Evolutionary conservation across 202 grass and related monocot species (phyloP).

Genomic region (Setaria italica): DNA sequence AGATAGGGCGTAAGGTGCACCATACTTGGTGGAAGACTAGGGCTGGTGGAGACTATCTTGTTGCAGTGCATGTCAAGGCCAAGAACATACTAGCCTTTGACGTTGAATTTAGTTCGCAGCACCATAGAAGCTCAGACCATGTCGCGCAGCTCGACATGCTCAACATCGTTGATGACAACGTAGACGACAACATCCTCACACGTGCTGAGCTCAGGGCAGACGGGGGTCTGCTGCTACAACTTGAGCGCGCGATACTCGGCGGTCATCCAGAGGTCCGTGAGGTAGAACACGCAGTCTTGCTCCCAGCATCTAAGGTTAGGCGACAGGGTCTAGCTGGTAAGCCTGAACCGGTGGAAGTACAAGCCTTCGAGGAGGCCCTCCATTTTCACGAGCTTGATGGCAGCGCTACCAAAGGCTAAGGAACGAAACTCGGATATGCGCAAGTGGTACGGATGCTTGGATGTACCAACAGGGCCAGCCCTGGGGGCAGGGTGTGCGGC

Average conservation of each 20-base stretch:
- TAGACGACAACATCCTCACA: background rate
- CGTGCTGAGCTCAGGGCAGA: background rate
- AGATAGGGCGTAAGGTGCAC: background rate
- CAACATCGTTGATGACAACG: background rate
- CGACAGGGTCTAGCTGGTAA: slow-evolving; percentile 3
- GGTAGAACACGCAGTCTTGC: background rate
- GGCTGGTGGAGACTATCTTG: background rate
- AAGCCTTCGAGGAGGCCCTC: background rate
- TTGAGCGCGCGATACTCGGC: background rate
- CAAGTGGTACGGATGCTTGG: background rate
- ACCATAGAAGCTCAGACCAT: background rate
- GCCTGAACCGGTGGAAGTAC: background rate
- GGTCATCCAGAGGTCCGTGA: background rate
- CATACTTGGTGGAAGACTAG: too few species aligned
- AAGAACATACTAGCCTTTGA: background rate
- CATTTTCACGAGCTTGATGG: slow-evolving; percentile 25
- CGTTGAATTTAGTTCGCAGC: background rate
- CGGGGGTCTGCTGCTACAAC: background rate
- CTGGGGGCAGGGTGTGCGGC: too few species aligned
- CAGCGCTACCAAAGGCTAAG: background rate
- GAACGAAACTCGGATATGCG: background rate
- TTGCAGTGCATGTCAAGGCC: background rate
- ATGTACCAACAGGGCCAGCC: too few species aligned
- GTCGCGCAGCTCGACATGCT: background rate
- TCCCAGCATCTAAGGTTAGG: background rate